phyloP scores from a whole-genome alignment of 768 basidiomycete species.

The Gautieria morchelliformis region DNA sequence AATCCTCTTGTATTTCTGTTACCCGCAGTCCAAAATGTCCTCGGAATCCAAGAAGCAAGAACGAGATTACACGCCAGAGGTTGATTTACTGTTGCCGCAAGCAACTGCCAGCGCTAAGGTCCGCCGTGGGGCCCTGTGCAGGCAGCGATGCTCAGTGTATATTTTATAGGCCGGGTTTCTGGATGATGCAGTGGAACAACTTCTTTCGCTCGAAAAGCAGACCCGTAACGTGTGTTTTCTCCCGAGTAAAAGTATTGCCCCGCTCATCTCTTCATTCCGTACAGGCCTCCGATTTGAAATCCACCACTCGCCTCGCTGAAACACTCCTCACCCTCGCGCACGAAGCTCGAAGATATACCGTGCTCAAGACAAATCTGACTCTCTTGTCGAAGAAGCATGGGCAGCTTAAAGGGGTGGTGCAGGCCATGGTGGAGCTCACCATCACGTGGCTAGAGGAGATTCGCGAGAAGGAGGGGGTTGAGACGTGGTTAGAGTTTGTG shows the following conservation, averaged over 20 bases:
- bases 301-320: slow-evolving; percentile 82
- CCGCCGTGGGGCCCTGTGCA: slow-evolving; percentile 13
- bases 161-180: slow-evolving; percentile 61
- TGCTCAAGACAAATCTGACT: slow-evolving; percentile 60
- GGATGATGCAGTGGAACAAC: slow-evolving; percentile 82
- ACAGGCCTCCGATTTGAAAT: slow-evolving; percentile 85
- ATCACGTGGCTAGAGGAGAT: slow-evolving; percentile 78
- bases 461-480: slow-evolving; percentile 53
- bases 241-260: not conserved
- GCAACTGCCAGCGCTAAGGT: slow-evolving; percentile 66
- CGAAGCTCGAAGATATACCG: slow-evolving; percentile 55
- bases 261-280: not conserved
- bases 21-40: not conserved
- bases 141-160: not conserved
- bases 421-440: slow-evolving; percentile 82
- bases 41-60: slow-evolving; percentile 78
- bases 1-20: not conserved
- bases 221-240: slow-evolving; percentile 71
- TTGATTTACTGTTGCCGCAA: slow-evolving; percentile 64
- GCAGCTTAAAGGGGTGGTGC: slow-evolving; percentile 83
- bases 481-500: slow-evolving; percentile 78
- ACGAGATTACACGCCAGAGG: slow-evolving; percentile 80
- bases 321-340: slow-evolving; percentile 65
- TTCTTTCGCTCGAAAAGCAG: slow-evolving; percentile 87
- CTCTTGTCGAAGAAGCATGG: slow-evolving; percentile 92